Conservation (phyloP, 106 monocot genomes). For the Acorus calamus region DNA sequence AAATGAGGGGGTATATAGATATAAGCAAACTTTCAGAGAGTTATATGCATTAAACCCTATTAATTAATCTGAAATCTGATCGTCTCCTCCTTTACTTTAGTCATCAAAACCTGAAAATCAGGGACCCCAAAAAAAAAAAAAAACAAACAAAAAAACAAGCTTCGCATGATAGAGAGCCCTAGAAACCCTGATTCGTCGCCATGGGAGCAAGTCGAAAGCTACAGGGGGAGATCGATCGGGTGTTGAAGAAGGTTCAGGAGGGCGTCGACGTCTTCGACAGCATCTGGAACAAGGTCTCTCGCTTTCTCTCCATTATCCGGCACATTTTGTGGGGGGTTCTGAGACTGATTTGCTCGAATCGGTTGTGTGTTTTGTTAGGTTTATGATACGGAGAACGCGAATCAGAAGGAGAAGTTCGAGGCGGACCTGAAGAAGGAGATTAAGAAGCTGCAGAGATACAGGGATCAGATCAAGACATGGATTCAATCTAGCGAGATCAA, state of each 20-base stretch:
- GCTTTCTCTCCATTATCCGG: not conserved
- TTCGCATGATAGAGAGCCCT: not conserved
- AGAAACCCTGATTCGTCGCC: not conserved
- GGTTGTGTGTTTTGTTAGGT: constrained; percentile 25
- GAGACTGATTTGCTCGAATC: not conserved
- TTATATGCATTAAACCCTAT: no score
- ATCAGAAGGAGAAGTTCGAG: constrained; percentile 98
- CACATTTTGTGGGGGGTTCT: no score
- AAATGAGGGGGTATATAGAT: no score
- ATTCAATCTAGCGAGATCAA: constrained; percentile 98
- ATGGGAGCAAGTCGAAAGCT: constrained; percentile 93
- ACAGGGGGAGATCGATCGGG: constrained; percentile 93
- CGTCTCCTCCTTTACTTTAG: no score
- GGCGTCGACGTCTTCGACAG: constrained; percentile 94
- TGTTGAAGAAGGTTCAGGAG: constrained; percentile 90
- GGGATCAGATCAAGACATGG: constrained; percentile 99
- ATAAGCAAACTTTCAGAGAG: no score
- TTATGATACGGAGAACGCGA: constrained; percentile 92
- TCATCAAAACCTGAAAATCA: no score
- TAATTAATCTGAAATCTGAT: no score
- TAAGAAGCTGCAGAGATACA: constrained; percentile 95
- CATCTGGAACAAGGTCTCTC: constrained; percentile 89
- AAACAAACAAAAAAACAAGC: not conserved
- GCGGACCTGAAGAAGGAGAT: constrained; percentile 98
- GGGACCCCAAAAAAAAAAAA: constrained; percentile 1